Evolutionary conservation across 228 moss, liverwort and hornwort genomes (phyloP).

Genomic region (Sphagnum fallax): DNA sequence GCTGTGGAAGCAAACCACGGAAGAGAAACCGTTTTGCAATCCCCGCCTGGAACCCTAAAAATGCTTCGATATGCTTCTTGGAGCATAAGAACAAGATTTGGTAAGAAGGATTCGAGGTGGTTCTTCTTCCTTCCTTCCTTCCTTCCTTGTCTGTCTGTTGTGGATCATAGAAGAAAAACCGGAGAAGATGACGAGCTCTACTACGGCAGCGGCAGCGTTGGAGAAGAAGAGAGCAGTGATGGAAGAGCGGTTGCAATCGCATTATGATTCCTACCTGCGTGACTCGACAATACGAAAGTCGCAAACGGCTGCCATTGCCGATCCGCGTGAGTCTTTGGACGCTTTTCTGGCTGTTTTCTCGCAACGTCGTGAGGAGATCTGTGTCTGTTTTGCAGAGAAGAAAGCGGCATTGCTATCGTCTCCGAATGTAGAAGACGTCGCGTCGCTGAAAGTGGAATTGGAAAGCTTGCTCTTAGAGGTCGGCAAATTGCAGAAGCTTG

Average conservation of each 20-base stretch:
- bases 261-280: constrained; percentile 55
- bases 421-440: constrained; percentile 29
- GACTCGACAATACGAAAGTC: constrained; percentile 72
- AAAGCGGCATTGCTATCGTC: constrained; percentile 12
- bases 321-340: constrained; percentile 79
- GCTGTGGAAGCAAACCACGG: too few relatives aligned
- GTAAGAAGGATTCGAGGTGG: too few relatives aligned
- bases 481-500: constrained; percentile 50
- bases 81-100: too few relatives aligned
- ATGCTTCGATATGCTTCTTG: too few relatives aligned
- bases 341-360: constrained; percentile 62
- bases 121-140: too few relatives aligned
- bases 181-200: background rate
- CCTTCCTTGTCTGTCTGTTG: too few relatives aligned
- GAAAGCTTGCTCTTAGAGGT: constrained; percentile 58
- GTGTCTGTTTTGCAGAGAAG: background rate
- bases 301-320: constrained; percentile 42
- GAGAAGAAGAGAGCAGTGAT: constrained; percentile 63
- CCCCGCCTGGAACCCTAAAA: too few relatives aligned
- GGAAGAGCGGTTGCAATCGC: constrained; percentile 71
- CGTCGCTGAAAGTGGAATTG: constrained; percentile 57
- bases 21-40: too few relatives aligned
- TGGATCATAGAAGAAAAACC: too few relatives aligned
- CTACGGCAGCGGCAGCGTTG: constrained; percentile 9
- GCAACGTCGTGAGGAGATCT: constrained; percentile 38